phyloP scores from a whole-genome alignment of 2,329 filamentous ascomycete species.

The Aspergillus amoenus region DNA sequence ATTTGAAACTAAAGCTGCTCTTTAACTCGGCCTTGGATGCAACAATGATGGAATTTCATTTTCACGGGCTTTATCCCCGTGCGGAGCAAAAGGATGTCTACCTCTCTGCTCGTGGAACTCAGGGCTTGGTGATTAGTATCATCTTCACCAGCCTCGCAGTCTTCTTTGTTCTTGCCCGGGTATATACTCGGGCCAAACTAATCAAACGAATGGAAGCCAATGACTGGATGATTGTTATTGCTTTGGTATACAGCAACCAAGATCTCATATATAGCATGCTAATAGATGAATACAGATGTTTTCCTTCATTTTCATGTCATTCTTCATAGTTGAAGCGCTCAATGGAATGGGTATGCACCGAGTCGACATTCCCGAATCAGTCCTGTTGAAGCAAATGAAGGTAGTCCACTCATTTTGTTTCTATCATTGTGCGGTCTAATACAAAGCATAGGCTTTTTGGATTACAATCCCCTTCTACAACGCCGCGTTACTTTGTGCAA shows the following conservation, averaged over 20 bases:
- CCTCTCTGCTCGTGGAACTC: conserved; percentile 26
- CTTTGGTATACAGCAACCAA: conserved; percentile 27
- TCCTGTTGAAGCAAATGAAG: conserved; percentile 34
- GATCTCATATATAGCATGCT: not conserved
- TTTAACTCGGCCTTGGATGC: not conserved
- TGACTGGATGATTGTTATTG: conserved; percentile 38
- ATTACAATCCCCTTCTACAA: conserved; percentile 41
- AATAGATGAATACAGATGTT: conserved; percentile 23
- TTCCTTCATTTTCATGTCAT: conserved; percentile 35
- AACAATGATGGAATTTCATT: conserved; percentile 20
- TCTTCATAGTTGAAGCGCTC: conserved; percentile 34
- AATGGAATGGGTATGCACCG: conserved; percentile 39
- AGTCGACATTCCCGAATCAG: conserved; percentile 28
- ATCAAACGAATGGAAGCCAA: conserved; percentile 35
- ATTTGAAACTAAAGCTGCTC: not conserved
- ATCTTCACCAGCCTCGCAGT: conserved; percentile 33
- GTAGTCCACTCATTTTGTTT: conserved; percentile 15
- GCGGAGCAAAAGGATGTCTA: conserved; percentile 18
- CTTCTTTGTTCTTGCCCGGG: conserved; percentile 28
- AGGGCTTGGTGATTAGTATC: conserved; percentile 29
- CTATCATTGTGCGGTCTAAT: not conserved
- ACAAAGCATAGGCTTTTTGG: conserved; percentile 33
- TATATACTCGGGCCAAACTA: conserved; percentile 33
- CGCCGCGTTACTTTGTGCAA: conserved; percentile 40
- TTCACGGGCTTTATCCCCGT: conserved; percentile 19